A percentile compares a stretch with the other conserved stretches of the same genome.
phyloP scores from a whole-genome alignment of 208 protist species.

The Trichomonas vaginalis region DNA sequence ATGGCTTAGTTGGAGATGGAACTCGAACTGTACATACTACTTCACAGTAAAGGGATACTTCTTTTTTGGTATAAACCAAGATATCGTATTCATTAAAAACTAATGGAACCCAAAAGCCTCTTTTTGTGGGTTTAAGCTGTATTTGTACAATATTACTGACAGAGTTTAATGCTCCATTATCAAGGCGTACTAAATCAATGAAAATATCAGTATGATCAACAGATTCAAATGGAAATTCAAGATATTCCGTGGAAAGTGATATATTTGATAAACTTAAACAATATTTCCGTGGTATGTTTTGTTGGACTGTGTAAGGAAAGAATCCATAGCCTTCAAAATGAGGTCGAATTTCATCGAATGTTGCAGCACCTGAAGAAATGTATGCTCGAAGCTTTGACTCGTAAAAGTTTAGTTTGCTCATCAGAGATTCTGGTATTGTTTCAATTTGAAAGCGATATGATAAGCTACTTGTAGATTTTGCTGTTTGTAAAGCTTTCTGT shows the following conservation, averaged over 20 bases:
- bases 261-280: neutral
- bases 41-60: neutral
- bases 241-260: neutral
- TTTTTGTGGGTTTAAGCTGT: neutral
- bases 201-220: neutral
- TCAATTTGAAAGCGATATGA: neutral
- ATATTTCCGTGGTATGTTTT: neutral
- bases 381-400: neutral
- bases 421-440: neutral
- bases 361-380: neutral
- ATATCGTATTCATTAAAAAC: slow-evolving; percentile 10
- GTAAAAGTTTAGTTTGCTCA: neutral
- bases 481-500: neutral
- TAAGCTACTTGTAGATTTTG: neutral
- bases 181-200: neutral
- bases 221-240: neutral
- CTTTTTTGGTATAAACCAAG: neutral
- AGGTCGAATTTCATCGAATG: neutral
- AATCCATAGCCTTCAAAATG: neutral
- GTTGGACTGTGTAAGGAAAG: neutral
- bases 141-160: neutral
- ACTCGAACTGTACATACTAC: neutral
- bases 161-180: neutral
- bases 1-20: neutral
- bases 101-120: neutral